phyloP scores from a whole-genome alignment of 805 yeast species.

The Cyberlindnera suaveolens region DNA sequence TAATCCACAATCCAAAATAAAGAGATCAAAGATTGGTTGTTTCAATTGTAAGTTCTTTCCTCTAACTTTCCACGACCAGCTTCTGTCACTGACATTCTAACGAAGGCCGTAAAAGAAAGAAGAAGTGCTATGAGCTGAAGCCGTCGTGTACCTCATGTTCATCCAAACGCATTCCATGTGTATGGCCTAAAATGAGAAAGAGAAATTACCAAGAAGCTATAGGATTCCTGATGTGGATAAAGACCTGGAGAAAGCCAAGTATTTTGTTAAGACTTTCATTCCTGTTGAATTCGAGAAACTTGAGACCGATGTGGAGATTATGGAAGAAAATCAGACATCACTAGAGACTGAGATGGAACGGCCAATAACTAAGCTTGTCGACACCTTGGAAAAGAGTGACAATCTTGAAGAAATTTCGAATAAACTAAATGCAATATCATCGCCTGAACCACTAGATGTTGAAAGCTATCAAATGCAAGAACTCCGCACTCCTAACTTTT shows the following conservation, averaged over 20 bases:
- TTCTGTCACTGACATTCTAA: background rate
- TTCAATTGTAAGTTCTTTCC: constrained; percentile 22
- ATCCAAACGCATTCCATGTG: constrained; percentile 25
- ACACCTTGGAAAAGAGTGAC: no score
- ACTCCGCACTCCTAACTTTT: no score
- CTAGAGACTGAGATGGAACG: no score
- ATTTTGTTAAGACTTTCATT: background rate
- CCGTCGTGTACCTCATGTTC: constrained; percentile 37
- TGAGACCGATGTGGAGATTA: no score
- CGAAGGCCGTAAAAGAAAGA: constrained; percentile 42
- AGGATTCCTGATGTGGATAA: background rate
- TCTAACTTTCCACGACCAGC: background rate
- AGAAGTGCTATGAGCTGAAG: constrained; percentile 53
- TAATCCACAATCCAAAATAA: no score
- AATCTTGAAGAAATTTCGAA: no score
- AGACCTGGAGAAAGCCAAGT: background rate
- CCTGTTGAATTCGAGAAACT: background rate
- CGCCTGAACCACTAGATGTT: no score
- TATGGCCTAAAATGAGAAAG: constrained; percentile 12
- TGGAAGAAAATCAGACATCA: no score
- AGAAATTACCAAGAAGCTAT: background rate
- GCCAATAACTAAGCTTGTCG: no score
- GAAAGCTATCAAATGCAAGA: no score
- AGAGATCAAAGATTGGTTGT: constrained; percentile 1
- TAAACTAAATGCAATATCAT: no score